These are phyloP conservation scores for Aspergillus sp. DNA, from an alignment of 2,329 filamentous ascomycete species.

Conservation along the genomic window DNA sequence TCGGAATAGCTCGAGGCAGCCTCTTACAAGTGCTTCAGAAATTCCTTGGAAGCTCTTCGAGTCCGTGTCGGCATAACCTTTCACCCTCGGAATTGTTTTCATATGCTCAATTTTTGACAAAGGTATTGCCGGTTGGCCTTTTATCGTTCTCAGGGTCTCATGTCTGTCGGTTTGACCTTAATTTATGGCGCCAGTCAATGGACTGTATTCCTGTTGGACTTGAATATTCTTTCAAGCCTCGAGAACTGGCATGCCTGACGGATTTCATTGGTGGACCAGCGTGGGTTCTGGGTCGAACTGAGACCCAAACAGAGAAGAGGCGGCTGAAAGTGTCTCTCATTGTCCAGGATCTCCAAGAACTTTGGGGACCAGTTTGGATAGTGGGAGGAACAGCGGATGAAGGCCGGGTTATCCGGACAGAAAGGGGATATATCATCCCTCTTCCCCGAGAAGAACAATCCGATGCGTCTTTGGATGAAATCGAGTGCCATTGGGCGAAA, in stretches of 20 bases:
- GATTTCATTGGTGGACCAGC: conserved; percentile 5
- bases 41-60: neutral
- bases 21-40: neutral
- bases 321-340: conserved; percentile 4
- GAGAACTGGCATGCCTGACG: conserved; percentile 5
- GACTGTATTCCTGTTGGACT: conserved; percentile 1
- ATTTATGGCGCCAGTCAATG: conserved; percentile 1
- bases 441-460: conserved; percentile 2
- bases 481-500: neutral
- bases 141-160: conserved; percentile 6
- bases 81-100: neutral
- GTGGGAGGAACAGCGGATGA: conserved; percentile 1
- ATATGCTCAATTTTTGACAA: too few species aligned
- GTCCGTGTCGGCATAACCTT: neutral
- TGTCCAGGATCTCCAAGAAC: conserved; percentile 6
- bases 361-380: conserved; percentile 5
- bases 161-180: conserved; percentile 6
- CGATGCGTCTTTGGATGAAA: neutral
- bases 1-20: too few species aligned
- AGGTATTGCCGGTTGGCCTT: conserved; percentile 1
- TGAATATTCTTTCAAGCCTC: conserved; percentile 1
- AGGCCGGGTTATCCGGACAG: conserved; percentile 4
- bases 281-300: conserved; percentile 3
- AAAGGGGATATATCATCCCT: conserved; percentile 6
- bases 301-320: neutral